A percentile compares a stretch with the other conserved stretches of the same genome.
These are phyloP conservation scores for Fragilariopsis cylindrus DNA, from an alignment of 108 stramenopile genomes.

Conservation along the genomic window DNA sequence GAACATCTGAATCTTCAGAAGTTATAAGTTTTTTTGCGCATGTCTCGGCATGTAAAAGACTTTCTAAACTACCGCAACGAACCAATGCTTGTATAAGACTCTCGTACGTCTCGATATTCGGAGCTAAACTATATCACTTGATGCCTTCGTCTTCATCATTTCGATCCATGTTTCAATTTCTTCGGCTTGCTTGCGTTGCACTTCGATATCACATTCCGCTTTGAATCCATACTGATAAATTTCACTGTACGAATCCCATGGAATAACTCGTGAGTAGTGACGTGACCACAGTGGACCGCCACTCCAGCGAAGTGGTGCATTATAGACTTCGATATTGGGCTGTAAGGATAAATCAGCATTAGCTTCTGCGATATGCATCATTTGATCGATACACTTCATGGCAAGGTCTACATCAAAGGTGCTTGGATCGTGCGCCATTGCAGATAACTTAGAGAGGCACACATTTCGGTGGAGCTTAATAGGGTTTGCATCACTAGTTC, in stretches of 20 bases:
- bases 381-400: constrained; percentile 41
- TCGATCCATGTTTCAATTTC: constrained; percentile 56
- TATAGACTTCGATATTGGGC: constrained; percentile 54
- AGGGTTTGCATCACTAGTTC: constrained; percentile 29
- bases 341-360: constrained; percentile 21
- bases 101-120: constrained; percentile 70
- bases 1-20: not conserved
- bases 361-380: constrained; percentile 35
- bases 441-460: constrained; percentile 44
- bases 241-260: constrained; percentile 46
- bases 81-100: constrained; percentile 76
- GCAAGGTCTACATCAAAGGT: constrained; percentile 55
- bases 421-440: constrained; percentile 35
- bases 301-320: constrained; percentile 64
- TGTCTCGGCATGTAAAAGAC: constrained; percentile 52
- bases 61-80: constrained; percentile 60
- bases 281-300: constrained; percentile 32
- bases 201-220: constrained; percentile 21
- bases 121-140: constrained; percentile 21
- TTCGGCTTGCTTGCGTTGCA: constrained; percentile 36
- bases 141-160: constrained; percentile 38
- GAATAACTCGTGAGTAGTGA: constrained; percentile 31
- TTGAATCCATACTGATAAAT: constrained; percentile 46
- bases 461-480: constrained; percentile 44
- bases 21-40: constrained; percentile 32